Conservation (phyloP, 768 basidiomycete genomes). For the Rickenella mellea region DNA sequence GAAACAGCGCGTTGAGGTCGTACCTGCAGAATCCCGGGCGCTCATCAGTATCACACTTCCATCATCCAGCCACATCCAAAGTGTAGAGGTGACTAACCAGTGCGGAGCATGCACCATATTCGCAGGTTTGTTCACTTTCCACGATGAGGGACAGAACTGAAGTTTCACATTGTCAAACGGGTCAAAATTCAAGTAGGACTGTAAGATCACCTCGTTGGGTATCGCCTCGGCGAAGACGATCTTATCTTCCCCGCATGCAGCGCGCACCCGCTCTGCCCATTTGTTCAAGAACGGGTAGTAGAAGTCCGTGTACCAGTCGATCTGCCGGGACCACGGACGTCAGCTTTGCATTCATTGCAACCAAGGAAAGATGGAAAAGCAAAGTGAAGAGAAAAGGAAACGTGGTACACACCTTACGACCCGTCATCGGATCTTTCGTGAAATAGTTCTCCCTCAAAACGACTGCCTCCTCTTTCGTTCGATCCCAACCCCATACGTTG, state of each 20-base stretch:
- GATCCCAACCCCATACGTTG: constrained; percentile 89
- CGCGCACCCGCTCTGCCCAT: constrained; percentile 57
- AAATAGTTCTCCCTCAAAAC: constrained; percentile 85
- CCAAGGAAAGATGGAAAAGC: not conserved
- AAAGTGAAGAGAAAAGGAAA: not conserved
- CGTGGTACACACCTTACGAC: constrained; percentile 38
- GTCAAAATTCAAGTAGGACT: not conserved
- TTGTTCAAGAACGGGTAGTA: constrained; percentile 68
- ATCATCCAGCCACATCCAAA: constrained; percentile 27
- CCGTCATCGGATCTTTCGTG: constrained; percentile 51
- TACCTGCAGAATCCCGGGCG: constrained; percentile 67
- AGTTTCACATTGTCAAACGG: not conserved
- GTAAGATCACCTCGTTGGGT: constrained; percentile 73
- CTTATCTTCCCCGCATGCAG: constrained; percentile 38
- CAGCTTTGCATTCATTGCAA: not conserved
- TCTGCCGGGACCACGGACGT: no score
- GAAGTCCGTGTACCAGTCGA: constrained; percentile 83
- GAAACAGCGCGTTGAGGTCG: constrained; percentile 82
- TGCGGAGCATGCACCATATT: constrained; percentile 70
- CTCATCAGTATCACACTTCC: not conserved
- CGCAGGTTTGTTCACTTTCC: constrained; percentile 54
- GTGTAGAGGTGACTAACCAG: constrained; percentile 35
- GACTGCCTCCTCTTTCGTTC: constrained; percentile 52
- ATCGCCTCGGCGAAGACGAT: constrained; percentile 76
- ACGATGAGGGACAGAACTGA: constrained; percentile 73